Conservation (phyloP, 2,329 filamentous ascomycete genomes). For the Aspergillus novofumigatus region DNA sequence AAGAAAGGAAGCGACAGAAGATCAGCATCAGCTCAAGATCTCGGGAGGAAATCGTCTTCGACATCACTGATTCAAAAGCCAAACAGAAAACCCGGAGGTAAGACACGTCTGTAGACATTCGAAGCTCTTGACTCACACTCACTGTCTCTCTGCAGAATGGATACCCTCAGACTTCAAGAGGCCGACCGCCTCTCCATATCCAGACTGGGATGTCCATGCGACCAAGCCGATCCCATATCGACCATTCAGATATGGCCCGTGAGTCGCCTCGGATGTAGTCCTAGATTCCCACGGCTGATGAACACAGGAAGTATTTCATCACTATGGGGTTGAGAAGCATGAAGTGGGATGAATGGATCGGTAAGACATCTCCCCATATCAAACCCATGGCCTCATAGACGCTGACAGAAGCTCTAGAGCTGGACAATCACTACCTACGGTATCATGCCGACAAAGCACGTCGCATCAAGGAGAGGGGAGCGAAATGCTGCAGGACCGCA, state of each 20-base stretch:
- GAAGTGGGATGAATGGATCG: slow-evolving; percentile 70
- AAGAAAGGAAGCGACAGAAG: slow-evolving; percentile 16
- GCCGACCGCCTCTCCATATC: slow-evolving; percentile 59
- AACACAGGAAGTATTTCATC: slow-evolving; percentile 59
- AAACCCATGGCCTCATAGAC: background rate
- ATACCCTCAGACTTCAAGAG: slow-evolving; percentile 55
- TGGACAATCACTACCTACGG: slow-evolving; percentile 72
- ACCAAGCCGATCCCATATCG: slow-evolving; percentile 73
- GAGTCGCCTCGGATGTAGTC: slow-evolving; percentile 18
- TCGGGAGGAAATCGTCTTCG: slow-evolving; percentile 40
- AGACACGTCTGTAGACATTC: background rate
- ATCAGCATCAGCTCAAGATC: slow-evolving; percentile 38
- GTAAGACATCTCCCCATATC: slow-evolving; percentile 17
- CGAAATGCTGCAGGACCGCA: slow-evolving; percentile 64
- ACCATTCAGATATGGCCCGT: slow-evolving; percentile 71
- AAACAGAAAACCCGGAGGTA: slow-evolving; percentile 47
- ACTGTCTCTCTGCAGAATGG: slow-evolving; percentile 46
- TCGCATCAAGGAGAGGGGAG: slow-evolving; percentile 63
- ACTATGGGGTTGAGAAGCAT: slow-evolving; percentile 73
- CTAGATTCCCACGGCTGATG: background rate
- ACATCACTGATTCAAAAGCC: slow-evolving; percentile 29
- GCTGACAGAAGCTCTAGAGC: slow-evolving; percentile 46
- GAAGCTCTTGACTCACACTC: background rate
- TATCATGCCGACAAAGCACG: slow-evolving; percentile 68
- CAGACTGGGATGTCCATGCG: slow-evolving; percentile 62